Conservation (phyloP, 2,329 filamentous ascomycete genomes). For the Neocatenulostroma microsporum region DNA sequence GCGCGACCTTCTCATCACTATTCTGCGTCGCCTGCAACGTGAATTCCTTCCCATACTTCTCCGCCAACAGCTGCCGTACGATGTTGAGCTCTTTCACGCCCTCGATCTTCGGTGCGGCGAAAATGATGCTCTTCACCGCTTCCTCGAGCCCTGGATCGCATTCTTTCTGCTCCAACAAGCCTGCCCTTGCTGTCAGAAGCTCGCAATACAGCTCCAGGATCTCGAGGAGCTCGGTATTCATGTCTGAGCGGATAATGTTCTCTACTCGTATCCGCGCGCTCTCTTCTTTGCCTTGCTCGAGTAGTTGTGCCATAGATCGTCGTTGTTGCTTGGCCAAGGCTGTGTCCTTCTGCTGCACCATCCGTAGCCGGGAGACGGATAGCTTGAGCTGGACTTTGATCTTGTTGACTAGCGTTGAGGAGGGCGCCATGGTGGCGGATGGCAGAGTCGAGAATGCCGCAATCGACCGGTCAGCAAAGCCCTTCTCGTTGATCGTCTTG, state of each 20-base stretch:
- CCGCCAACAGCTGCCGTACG: slow-evolving; percentile 68
- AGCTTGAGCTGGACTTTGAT: slow-evolving; percentile 89
- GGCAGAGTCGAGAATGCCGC: too few species aligned
- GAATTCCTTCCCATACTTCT: slow-evolving; percentile 96
- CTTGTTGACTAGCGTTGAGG: slow-evolving; percentile 46
- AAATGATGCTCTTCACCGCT: slow-evolving; percentile 84
- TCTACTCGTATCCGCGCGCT: slow-evolving; percentile 92
- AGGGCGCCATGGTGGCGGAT: slow-evolving; percentile 28
- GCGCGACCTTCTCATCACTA: slow-evolving; percentile 65
- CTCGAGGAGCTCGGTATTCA: slow-evolving; percentile 88
- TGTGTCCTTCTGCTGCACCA: slow-evolving; percentile 92
- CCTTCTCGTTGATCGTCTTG: too few species aligned
- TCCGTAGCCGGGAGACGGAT: slow-evolving; percentile 78
- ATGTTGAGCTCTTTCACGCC: slow-evolving; percentile 76
- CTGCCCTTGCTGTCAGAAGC: slow-evolving; percentile 76
- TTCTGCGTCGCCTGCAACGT: slow-evolving; percentile 77
- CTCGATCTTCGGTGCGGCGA: slow-evolving; percentile 85
- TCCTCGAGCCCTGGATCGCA: slow-evolving; percentile 63
- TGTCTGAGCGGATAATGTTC: slow-evolving; percentile 94
- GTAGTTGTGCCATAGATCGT: slow-evolving; percentile 81
- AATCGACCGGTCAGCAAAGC: too few species aligned
- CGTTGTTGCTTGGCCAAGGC: slow-evolving; percentile 81
- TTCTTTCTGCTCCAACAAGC: slow-evolving; percentile 61
- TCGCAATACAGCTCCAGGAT: slow-evolving; percentile 97
- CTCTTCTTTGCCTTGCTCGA: slow-evolving; percentile 77